phyloP scores from a whole-genome alignment of 129 eudicot genomes.

The Erigeron canadensis region DNA sequence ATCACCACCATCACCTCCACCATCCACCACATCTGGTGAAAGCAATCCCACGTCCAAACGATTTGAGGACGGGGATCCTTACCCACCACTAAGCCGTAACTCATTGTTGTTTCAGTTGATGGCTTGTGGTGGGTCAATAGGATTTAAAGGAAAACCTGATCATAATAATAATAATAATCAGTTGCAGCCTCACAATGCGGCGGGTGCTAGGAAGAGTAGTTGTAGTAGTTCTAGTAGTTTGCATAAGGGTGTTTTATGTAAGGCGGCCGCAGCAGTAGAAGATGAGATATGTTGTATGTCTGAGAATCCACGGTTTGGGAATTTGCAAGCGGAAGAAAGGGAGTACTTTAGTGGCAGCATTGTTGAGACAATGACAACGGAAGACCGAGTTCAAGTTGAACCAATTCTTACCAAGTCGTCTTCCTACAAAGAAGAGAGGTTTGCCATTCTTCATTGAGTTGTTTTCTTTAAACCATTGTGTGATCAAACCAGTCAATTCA shows the following conservation, averaged over 20 bases:
- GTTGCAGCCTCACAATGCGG: background rate
- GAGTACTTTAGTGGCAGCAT: constrained; percentile 97
- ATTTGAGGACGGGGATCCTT: constrained; percentile 58
- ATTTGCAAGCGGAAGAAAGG: constrained; percentile 69
- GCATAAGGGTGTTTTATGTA: constrained; percentile 52
- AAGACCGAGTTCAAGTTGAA: constrained; percentile 38
- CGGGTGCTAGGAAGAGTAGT: constrained; percentile 47
- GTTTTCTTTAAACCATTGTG: background rate
- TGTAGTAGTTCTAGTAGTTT: constrained; percentile 34
- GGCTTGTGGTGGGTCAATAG: constrained; percentile 68
- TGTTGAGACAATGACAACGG: constrained; percentile 56
- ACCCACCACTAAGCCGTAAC: constrained; percentile 49
- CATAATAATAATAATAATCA: constrained; percentile 24
- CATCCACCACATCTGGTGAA: constrained; percentile 47
- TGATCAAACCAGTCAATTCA: background rate
- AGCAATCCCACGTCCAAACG: constrained; percentile 38
- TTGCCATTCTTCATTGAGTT: background rate
- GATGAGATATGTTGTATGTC: constrained; percentile 82
- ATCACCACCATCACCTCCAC: constrained; percentile 38
- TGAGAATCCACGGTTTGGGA: constrained; percentile 95
- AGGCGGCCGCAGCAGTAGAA: constrained; percentile 31
- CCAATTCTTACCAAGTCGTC: constrained; percentile 57
- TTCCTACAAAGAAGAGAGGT: constrained; percentile 92
- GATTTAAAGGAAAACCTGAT: constrained; percentile 48
- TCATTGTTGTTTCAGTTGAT: constrained; percentile 65